These are phyloP conservation scores for Vitis rupestris DNA, from an alignment of 164 flowering plant genomes.

Conservation along the genomic window DNA sequence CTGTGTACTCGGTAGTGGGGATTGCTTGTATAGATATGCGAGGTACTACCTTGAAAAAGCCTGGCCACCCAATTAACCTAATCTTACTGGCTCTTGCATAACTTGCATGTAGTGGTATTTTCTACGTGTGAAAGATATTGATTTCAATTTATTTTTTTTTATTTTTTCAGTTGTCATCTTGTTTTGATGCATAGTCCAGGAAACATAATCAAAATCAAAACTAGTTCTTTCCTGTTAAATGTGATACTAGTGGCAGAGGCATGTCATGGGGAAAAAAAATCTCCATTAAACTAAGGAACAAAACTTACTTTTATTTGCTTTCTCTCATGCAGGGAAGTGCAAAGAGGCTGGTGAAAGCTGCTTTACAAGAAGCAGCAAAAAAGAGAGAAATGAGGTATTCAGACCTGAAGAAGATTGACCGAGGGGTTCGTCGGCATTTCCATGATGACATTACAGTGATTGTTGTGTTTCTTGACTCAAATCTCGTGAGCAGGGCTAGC, in stretches of 20 bases:
- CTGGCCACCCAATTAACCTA: too few species aligned
- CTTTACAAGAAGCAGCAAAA: slow-evolving; percentile 67
- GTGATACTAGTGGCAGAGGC: not conserved
- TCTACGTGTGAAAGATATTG: too few species aligned
- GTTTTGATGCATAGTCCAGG: not conserved
- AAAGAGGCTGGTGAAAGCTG: slow-evolving; percentile 58
- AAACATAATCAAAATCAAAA: not conserved
- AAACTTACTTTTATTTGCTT: not conserved
- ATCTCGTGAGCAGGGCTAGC: slow-evolving; percentile 38
- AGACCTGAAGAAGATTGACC: slow-evolving; percentile 59
- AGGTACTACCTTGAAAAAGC: too few species aligned
- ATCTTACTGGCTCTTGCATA: too few species aligned
- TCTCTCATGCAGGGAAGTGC: slow-evolving; percentile 59
- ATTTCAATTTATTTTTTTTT: not conserved
- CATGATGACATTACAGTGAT: slow-evolving; percentile 59
- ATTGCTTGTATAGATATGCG: too few species aligned
- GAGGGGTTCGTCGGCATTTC: slow-evolving; percentile 69
- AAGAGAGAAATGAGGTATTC: slow-evolving; percentile 70
- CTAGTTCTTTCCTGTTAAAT: not conserved
- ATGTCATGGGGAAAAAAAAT: not conserved
- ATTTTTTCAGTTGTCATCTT: not conserved
- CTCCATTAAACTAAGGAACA: not conserved
- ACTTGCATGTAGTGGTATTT: too few species aligned
- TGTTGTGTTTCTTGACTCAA: slow-evolving; percentile 52
- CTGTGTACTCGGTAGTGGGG: too few species aligned